Conservation (phyloP, 805 yeast genomes). For the Scheffersomyces lignosus region DNA sequence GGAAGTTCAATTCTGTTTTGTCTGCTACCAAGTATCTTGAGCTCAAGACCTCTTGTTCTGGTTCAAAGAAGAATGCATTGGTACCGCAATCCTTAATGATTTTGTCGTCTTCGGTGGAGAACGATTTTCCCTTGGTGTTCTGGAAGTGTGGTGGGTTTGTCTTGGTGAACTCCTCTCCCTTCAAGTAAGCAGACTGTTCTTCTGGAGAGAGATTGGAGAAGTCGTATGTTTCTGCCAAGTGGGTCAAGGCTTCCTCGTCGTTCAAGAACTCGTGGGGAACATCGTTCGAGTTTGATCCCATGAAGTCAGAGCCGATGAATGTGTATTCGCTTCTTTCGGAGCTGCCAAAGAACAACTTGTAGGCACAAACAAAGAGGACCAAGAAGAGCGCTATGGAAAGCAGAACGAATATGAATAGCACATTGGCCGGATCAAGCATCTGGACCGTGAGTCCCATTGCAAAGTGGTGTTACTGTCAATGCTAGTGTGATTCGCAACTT, state of each 20-base stretch:
- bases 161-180: slow-evolving; percentile 34
- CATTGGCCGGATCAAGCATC: slow-evolving; percentile 5
- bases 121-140: slow-evolving; percentile 33
- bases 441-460: too few species aligned
- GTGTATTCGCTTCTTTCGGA: background rate
- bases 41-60: slow-evolving; percentile 29
- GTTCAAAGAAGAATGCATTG: slow-evolving; percentile 41
- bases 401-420: slow-evolving; percentile 5
- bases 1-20: slow-evolving; percentile 36
- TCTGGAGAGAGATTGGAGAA: slow-evolving; percentile 39
- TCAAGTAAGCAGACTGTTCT: slow-evolving; percentile 37
- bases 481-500: too few species aligned
- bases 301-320: slow-evolving; percentile 12
- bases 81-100: slow-evolving; percentile 38
- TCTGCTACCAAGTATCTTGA: slow-evolving; percentile 41
- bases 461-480: too few species aligned
- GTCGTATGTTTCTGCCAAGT: slow-evolving; percentile 37
- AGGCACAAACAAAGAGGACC: slow-evolving; percentile 9
- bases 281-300: slow-evolving; percentile 11
- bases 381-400: slow-evolving; percentile 8
- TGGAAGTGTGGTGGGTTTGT: slow-evolving; percentile 31
- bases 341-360: background rate
- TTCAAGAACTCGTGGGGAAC: slow-evolving; percentile 40
- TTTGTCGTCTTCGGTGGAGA: slow-evolving; percentile 17
- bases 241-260: slow-evolving; percentile 37